A percentile compares a stretch with the other conserved stretches of the same genome.
phyloP scores from a whole-genome alignment of 192 early-diverging fungal genomes.

The Backusella luteola region DNA sequence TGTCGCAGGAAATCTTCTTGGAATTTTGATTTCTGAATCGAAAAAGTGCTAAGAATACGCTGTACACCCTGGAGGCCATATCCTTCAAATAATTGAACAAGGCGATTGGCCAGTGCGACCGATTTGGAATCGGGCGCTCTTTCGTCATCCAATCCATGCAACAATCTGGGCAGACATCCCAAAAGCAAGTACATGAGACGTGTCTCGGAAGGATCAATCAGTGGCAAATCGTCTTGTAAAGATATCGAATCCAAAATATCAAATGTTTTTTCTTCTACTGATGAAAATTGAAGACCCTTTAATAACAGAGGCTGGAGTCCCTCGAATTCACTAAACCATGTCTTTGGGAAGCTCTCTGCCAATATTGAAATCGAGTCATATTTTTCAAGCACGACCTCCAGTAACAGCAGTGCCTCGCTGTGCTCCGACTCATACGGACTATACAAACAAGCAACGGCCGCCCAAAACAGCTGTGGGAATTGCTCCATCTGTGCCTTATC shows the following conservation, averaged over 20 bases:
- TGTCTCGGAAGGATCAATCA: conserved; percentile 61
- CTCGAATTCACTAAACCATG: conserved; percentile 73
- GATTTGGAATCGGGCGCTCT: conserved; percentile 42
- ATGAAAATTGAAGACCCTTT: conserved; percentile 62
- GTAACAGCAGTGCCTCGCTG: conserved; percentile 62
- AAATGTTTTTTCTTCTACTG: conserved; percentile 55
- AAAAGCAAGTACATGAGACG: conserved; percentile 64
- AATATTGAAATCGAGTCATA: conserved; percentile 47
- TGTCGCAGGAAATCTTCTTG: conserved; percentile 78
- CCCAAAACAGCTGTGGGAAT: conserved; percentile 86
- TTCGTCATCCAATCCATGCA: conserved; percentile 65
- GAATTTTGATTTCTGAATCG: conserved; percentile 61
- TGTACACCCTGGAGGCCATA: conserved; percentile 47
- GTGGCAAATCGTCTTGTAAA: conserved; percentile 48
- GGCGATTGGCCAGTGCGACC: conserved; percentile 47
- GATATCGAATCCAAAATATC: conserved; percentile 57
- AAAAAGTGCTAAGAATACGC: conserved; percentile 56
- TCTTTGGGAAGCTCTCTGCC: conserved; percentile 60
- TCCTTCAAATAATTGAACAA: conserved; percentile 51
- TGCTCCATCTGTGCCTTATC: conserved; percentile 51
- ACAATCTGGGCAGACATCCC: conserved; percentile 64
- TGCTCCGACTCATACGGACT: conserved; percentile 79
- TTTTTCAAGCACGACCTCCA: conserved; percentile 61
- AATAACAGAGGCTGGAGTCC: conserved; percentile 75
- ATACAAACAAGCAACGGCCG: conserved; percentile 66